These are phyloP conservation scores for Scheffersomyces amazonensis DNA, from an alignment of 805 yeast genomes.

Conservation along the genomic window DNA sequence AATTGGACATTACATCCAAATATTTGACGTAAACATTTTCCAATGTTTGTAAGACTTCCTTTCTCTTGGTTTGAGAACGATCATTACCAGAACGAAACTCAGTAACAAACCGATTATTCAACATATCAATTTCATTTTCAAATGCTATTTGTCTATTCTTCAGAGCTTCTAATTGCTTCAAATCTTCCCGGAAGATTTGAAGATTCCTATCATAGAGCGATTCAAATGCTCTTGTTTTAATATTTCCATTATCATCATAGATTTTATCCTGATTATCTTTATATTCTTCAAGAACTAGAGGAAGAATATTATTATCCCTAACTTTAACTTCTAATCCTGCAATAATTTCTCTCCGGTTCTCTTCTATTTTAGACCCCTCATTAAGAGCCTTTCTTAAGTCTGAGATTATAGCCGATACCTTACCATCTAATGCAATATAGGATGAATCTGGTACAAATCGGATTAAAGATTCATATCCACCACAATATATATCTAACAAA, in stretches of 20 bases:
- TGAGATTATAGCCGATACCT: slow-evolving; percentile 23
- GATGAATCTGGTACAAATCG: slow-evolving; percentile 39
- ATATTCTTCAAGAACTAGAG: slow-evolving; percentile 50
- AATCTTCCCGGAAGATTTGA: slow-evolving; percentile 47
- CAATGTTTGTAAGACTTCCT: slow-evolving; percentile 47
- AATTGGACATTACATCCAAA: slow-evolving; percentile 54
- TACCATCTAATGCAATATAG: slow-evolving; percentile 31
- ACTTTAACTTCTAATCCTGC: slow-evolving; percentile 44
- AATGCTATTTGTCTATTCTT: slow-evolving; percentile 29
- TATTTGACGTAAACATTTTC: slow-evolving; percentile 50
- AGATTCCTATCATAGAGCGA: slow-evolving; percentile 40
- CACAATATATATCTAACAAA: slow-evolving; percentile 41
- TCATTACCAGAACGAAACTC: slow-evolving; percentile 11
- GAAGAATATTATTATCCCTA: slow-evolving; percentile 46
- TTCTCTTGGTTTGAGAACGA: slow-evolving; percentile 35
- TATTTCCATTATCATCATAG: slow-evolving; percentile 12
- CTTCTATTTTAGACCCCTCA: slow-evolving; percentile 26
- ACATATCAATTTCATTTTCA: slow-evolving; percentile 33
- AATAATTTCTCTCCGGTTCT: slow-evolving; percentile 37
- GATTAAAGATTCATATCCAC: slow-evolving; percentile 32
- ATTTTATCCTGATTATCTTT: slow-evolving; percentile 18
- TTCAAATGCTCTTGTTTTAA: slow-evolving; percentile 32
- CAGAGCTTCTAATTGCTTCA: slow-evolving; percentile 42
- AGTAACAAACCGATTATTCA: slow-evolving; percentile 27
- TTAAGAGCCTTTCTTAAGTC: slow-evolving; percentile 34